A percentile compares a stretch with the other conserved stretches of the same genome.
phyloP scores from a whole-genome alignment of 1,284 basidiomycete species.

The Cutaneotrichosporon mucoides region DNA sequence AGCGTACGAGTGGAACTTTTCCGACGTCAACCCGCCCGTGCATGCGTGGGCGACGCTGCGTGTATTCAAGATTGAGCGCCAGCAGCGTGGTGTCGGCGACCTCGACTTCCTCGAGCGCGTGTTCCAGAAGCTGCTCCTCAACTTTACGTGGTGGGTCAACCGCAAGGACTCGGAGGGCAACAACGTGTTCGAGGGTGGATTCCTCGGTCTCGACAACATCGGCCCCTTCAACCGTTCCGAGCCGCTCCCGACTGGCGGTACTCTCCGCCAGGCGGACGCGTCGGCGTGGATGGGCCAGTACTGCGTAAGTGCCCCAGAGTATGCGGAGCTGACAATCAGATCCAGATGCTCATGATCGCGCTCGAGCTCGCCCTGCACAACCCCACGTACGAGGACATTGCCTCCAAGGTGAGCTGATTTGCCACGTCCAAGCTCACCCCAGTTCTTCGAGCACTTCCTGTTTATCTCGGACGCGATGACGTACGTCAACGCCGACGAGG shows the following conservation, averaged over 20 bases:
- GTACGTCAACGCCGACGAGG: slow-evolving; percentile 68
- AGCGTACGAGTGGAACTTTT: slow-evolving; percentile 99
- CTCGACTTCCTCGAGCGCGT: slow-evolving; percentile 90
- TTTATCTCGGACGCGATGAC: slow-evolving; percentile 99
- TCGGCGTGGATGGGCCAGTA: slow-evolving; percentile 99
- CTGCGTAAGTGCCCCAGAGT: slow-evolving; percentile 54
- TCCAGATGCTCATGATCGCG: slow-evolving; percentile 82
- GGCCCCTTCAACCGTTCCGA: slow-evolving; percentile 97
- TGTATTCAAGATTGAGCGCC: slow-evolving; percentile 97
- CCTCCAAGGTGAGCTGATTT: slow-evolving; percentile 62
- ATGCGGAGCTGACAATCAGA: not conserved
- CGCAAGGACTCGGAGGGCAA: slow-evolving; percentile 91
- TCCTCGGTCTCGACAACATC: slow-evolving; percentile 96
- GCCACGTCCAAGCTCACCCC: not conserved
- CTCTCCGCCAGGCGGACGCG: slow-evolving; percentile 92
- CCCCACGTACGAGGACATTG: slow-evolving; percentile 95
- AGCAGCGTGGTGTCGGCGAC: slow-evolving; percentile 86
- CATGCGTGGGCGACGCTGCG: slow-evolving; percentile 98
- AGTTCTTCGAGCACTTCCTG: slow-evolving; percentile 74
- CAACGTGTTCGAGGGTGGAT: slow-evolving; percentile 97
- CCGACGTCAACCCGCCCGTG: slow-evolving; percentile 94
- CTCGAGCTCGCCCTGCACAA: slow-evolving; percentile 98
- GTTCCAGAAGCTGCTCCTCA: slow-evolving; percentile 88
- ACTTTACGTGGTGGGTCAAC: slow-evolving; percentile 99
- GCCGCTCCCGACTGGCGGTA: slow-evolving; percentile 87